phyloP scores from a whole-genome alignment of 2,329 filamentous ascomycete genomes.

The Cladosporium cucumerinum region DNA sequence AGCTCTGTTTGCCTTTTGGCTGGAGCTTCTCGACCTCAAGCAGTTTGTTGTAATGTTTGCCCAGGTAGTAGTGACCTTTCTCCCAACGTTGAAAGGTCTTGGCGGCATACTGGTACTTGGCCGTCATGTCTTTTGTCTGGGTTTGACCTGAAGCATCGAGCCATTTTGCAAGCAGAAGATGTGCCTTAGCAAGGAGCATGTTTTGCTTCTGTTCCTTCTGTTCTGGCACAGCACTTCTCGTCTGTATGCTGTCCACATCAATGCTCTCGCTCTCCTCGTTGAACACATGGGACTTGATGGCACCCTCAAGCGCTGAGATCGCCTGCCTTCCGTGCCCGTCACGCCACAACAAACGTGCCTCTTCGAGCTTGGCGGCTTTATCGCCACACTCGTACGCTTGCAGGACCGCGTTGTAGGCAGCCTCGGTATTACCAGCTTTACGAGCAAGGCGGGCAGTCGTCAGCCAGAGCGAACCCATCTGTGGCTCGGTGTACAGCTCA shows the following conservation, averaged over 20 bases:
- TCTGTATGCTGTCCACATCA: neutral
- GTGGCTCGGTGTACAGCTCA: slow-evolving; percentile 58
- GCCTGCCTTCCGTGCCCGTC: slow-evolving; percentile 92
- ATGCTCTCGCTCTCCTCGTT: slow-evolving; percentile 29
- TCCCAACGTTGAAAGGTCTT: slow-evolving; percentile 73
- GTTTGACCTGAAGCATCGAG: slow-evolving; percentile 93
- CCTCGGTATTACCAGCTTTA: slow-evolving; percentile 77
- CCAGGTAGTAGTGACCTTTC: slow-evolving; percentile 95
- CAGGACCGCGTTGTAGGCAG: slow-evolving; percentile 90
- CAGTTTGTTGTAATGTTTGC: slow-evolving; percentile 95
- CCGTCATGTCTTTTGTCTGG: slow-evolving; percentile 72
- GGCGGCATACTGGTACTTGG: slow-evolving; percentile 80
- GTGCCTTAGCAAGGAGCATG: slow-evolving; percentile 69
- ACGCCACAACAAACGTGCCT: slow-evolving; percentile 88
- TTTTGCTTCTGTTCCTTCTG: slow-evolving; percentile 48
- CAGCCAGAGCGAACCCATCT: slow-evolving; percentile 82
- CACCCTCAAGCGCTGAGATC: slow-evolving; percentile 83
- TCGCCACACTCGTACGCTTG: slow-evolving; percentile 83
- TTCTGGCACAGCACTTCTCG: slow-evolving; percentile 23
- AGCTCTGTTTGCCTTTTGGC: slow-evolving; percentile 66
- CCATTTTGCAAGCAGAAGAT: slow-evolving; percentile 93
- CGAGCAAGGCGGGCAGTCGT: slow-evolving; percentile 79
- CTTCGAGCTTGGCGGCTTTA: slow-evolving; percentile 86
- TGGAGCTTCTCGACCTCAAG: slow-evolving; percentile 82
- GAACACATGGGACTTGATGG: slow-evolving; percentile 79